Percentiles rank a stretch among this genome's conserved stretches.
Evolutionary conservation across 331 rosid species (phyloP).

Genomic region (Phaseolus coccineus): DNA sequence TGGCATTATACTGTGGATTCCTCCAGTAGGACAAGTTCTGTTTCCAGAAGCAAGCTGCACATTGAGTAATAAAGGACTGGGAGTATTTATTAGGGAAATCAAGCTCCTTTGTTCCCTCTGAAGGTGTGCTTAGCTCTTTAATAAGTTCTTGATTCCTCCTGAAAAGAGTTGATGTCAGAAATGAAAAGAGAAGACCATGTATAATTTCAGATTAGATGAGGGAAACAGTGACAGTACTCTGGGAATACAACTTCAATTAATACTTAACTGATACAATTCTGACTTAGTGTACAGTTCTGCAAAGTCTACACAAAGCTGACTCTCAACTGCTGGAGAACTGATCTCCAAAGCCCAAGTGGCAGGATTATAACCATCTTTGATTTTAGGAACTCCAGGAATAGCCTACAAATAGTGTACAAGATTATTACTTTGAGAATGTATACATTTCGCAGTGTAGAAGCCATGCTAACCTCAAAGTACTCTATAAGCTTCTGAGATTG

Average conservation of each 20-base stretch:
- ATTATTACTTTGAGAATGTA: conserved; percentile 18
- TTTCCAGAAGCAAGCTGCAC: conserved; percentile 71
- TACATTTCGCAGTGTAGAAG: conserved; percentile 22
- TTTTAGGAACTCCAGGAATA: conserved; percentile 63
- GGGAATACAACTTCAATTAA: conserved; percentile 13
- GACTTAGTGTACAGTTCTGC: conserved; percentile 63
- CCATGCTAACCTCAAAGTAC: conserved; percentile 67
- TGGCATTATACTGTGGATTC: conserved; percentile 58
- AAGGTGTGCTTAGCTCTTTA: conserved; percentile 64
- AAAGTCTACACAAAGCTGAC: conserved; percentile 63
- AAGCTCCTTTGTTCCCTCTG: conserved; percentile 62
- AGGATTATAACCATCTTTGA: conserved; percentile 67
- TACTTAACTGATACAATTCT: conserved; percentile 64
- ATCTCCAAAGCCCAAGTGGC: conserved; percentile 79
- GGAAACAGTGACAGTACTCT: not conserved
- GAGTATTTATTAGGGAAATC: conserved; percentile 64
- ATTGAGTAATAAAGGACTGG: conserved; percentile 56
- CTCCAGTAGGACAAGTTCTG: conserved; percentile 72
- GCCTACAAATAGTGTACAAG: conserved; percentile 54
- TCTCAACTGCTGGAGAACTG: conserved; percentile 58
- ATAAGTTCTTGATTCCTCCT: conserved; percentile 69
- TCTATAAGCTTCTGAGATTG: conserved; percentile 60
- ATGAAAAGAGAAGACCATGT: conserved; percentile 25
- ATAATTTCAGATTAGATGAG: conserved; percentile 24
- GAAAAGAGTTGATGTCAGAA: conserved; percentile 37